Conservation (phyloP, 805 yeast species). For the Metschnikowia continentalis region DNA sequence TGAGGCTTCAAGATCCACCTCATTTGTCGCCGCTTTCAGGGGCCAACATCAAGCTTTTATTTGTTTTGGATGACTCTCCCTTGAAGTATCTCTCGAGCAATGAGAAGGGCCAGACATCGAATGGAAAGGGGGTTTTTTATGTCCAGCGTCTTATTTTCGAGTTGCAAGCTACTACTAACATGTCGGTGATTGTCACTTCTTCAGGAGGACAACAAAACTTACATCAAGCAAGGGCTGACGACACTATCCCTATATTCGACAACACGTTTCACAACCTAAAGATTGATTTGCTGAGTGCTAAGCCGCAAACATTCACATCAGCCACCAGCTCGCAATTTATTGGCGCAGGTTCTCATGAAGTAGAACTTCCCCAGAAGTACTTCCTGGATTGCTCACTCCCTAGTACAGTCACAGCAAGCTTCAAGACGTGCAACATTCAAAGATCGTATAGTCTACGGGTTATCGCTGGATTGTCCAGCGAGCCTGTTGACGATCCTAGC, state of each 20-base stretch:
- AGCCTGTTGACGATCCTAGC: conserved; percentile 18
- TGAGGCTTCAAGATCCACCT: conserved; percentile 46
- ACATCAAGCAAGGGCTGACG: conserved; percentile 26
- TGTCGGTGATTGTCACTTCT: conserved; percentile 21
- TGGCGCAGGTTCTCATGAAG: conserved; percentile 27
- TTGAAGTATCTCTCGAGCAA: conserved; percentile 26
- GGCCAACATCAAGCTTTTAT: conserved; percentile 31
- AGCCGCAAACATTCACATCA: conserved; percentile 23
- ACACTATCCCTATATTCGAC: conserved; percentile 26
- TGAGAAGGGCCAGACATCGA: conserved; percentile 37
- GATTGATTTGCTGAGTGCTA: conserved; percentile 37
- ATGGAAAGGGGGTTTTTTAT: conserved; percentile 45
- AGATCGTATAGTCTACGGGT: conserved; percentile 41
- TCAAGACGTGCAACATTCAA: conserved; percentile 51
- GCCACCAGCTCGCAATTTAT: conserved; percentile 16
- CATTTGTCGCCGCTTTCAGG: conserved; percentile 42
- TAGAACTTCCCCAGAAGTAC: conserved; percentile 41
- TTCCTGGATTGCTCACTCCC: conserved; percentile 44
- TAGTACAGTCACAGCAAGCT: conserved; percentile 48
- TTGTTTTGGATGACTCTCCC: conserved; percentile 30
- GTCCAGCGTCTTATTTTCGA: conserved; percentile 38
- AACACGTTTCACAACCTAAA: conserved; percentile 32
- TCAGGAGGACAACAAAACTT: conserved; percentile 16
- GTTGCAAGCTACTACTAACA: conserved; percentile 24
- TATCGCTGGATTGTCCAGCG: conserved; percentile 24